These are phyloP conservation scores for Lachnellula arida DNA, from an alignment of 2,329 filamentous ascomycete genomes.

Conservation along the genomic window DNA sequence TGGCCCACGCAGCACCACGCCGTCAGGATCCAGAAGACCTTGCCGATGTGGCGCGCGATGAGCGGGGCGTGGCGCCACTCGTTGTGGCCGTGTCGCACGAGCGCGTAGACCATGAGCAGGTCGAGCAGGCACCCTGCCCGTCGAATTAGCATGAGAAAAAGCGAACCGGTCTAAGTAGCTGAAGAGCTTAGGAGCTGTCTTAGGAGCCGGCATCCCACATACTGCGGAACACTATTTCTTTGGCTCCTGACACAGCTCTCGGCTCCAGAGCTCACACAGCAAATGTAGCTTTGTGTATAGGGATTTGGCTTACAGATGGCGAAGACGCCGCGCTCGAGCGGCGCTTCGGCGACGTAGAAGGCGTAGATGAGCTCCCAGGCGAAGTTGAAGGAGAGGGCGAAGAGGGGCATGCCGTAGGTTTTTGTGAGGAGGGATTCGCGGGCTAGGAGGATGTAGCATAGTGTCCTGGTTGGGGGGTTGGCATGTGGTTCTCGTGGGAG, in stretches of 20 bases:
- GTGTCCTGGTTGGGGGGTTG: constrained; percentile 6
- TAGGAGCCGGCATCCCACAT: too few species aligned
- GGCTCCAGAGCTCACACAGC: too few species aligned
- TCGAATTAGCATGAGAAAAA: too few species aligned
- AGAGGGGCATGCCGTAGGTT: constrained; percentile 46
- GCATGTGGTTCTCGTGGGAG: too few species aligned
- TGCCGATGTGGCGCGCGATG: constrained; percentile 38
- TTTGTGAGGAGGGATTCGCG: constrained; percentile 41
- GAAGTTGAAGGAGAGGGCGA: constrained; percentile 46
- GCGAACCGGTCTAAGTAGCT: too few species aligned
- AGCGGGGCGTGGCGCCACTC: constrained; percentile 41
- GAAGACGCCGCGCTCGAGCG: constrained; percentile 42
- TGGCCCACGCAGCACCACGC: constrained; percentile 37
- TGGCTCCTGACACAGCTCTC: too few species aligned
- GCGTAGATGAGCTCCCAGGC: constrained; percentile 49
- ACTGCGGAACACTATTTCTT: too few species aligned
- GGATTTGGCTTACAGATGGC: too few species aligned
- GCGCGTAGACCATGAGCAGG: constrained; percentile 42
- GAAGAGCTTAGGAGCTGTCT: too few species aligned
- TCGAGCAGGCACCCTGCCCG: constrained; percentile 43
- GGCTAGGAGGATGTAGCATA: constrained; percentile 43
- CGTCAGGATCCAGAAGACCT: constrained; percentile 35
- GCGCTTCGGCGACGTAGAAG: constrained; percentile 41
- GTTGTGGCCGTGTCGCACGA: constrained; percentile 39
- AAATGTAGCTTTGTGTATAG: too few species aligned